Conservation (phyloP, 352 stramenopile genomes). For the Globisporangium cylindrosporum region DNA sequence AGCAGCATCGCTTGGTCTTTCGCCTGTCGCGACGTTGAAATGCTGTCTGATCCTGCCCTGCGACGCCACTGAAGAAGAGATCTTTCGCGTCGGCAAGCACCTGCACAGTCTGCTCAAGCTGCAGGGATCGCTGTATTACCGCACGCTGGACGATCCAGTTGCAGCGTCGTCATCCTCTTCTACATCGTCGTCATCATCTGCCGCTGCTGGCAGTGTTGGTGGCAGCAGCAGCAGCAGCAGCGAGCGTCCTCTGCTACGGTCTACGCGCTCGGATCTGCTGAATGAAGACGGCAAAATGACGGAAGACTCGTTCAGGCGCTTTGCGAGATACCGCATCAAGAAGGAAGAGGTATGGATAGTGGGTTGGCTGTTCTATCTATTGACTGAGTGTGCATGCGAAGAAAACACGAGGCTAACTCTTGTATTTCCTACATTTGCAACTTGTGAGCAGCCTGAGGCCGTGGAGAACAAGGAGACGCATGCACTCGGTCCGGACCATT, state of each 20-base stretch:
- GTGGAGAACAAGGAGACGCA: slow-evolving; percentile 23
- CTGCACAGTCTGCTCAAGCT: slow-evolving; percentile 67
- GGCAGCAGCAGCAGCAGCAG: not conserved
- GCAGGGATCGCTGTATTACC: slow-evolving; percentile 62
- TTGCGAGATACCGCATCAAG: slow-evolving; percentile 63
- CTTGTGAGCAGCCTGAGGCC: slow-evolving; percentile 15
- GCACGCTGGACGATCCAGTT: slow-evolving; percentile 24
- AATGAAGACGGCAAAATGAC: slow-evolving; percentile 57
- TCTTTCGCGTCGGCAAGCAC: slow-evolving; percentile 73
- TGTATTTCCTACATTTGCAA: not conserved
- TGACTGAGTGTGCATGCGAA: too few relatives aligned
- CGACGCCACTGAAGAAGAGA: slow-evolving; percentile 48
- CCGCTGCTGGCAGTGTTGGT: not conserved
- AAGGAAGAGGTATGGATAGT: slow-evolving; percentile 43
- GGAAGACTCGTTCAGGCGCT: slow-evolving; percentile 67
- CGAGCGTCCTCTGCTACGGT: not conserved
- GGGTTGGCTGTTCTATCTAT: too few relatives aligned
- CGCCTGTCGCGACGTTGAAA: slow-evolving; percentile 44
- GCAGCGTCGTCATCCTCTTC: slow-evolving; percentile 3
- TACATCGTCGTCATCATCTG: not conserved
- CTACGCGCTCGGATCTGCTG: slow-evolving; percentile 25
- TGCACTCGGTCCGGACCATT: slow-evolving; percentile 38
- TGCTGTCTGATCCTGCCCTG: slow-evolving; percentile 73
- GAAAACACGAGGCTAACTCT: not conserved
- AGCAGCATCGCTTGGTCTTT: slow-evolving; percentile 29